Conservation (phyloP, 768 basidiomycete genomes). For the Dioszegia crocea region DNA sequence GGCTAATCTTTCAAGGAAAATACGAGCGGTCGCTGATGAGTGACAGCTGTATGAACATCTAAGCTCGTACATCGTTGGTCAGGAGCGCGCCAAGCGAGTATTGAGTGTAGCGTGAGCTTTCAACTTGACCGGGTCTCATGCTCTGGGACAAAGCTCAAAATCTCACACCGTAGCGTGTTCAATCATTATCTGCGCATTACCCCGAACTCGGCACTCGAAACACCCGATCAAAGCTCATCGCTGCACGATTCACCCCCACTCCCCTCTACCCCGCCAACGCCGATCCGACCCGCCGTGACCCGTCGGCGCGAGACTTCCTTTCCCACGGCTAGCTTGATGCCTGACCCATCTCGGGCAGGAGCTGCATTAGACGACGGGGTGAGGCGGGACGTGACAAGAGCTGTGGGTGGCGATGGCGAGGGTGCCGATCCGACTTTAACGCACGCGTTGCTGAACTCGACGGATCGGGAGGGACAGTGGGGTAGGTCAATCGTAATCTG, state of each 20-base stretch:
- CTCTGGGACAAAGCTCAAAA: not conserved
- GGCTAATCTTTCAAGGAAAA: too few species aligned
- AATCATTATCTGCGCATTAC: conserved; percentile 80
- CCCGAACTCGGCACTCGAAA: conserved; percentile 52
- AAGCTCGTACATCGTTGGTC: conserved; percentile 84
- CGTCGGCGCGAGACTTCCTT: not conserved
- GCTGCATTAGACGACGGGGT: conserved; percentile 20
- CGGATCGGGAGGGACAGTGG: conserved; percentile 36
- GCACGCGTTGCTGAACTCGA: conserved; percentile 21
- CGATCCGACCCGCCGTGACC: not conserved
- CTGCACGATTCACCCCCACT: not conserved
- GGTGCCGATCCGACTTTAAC: conserved; percentile 38
- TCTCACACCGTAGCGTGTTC: conserved; percentile 62
- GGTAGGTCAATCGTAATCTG: conserved; percentile 15
- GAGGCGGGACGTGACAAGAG: conserved; percentile 24
- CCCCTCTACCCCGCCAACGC: not conserved
- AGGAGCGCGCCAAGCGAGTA: conserved; percentile 87
- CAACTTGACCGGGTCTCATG: conserved; percentile 6
- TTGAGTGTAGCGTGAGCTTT: conserved; percentile 82
- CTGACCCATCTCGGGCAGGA: conserved; percentile 24
- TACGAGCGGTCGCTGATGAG: not conserved
- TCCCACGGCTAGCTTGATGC: not conserved
- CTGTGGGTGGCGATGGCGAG: conserved; percentile 17
- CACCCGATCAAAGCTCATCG: not conserved
- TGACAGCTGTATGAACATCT: conserved; percentile 74